These are phyloP conservation scores for Ballota nigra DNA, from an alignment of 257 asterid species.

Conservation along the genomic window DNA sequence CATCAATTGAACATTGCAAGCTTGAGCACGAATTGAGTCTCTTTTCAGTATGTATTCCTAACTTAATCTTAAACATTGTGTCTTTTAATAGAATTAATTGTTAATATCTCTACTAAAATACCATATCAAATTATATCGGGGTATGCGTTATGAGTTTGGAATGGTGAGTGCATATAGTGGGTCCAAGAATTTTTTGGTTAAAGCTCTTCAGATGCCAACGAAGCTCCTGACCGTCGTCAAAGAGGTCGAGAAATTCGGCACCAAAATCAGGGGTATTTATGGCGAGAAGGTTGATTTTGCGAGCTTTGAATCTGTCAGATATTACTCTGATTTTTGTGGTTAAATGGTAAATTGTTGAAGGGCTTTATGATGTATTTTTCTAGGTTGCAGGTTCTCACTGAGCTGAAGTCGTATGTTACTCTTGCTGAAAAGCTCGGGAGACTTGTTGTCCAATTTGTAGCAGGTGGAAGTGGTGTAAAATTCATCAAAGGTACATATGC, in stretches of 20 bases:
- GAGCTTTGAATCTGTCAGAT: too few species aligned
- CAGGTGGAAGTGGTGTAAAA: constrained; percentile 87
- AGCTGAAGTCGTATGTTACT: constrained; percentile 79
- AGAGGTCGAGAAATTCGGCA: constrained; percentile 23
- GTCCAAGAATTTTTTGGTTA: constrained; percentile 22
- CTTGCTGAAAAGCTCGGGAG: constrained; percentile 96
- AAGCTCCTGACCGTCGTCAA: constrained; percentile 26
- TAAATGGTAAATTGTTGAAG: not conserved
- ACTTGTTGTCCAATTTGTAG: constrained; percentile 90
- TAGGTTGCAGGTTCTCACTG: constrained; percentile 62
- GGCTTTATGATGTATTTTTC: constrained; percentile 7
- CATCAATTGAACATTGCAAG: too few species aligned
- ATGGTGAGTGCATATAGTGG: constrained; percentile 26
- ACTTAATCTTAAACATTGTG: too few species aligned
- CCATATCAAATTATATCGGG: too few species aligned
- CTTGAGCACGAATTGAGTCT: too few species aligned
- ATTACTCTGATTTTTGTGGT: not conserved
- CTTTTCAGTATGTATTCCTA: too few species aligned
- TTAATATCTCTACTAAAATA: too few species aligned
- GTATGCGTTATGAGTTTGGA: too few species aligned
- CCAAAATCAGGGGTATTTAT: constrained; percentile 25
- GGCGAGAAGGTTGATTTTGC: constrained; percentile 27
- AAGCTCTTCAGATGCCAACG: constrained; percentile 15
- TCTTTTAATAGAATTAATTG: too few species aligned
- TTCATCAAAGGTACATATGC: constrained; percentile 69